Evolutionary conservation across 2,329 filamentous ascomycete species (phyloP), one percentile per base, ranked within the genome.

Genomic region (Coniochaeta prunicola): DNA sequence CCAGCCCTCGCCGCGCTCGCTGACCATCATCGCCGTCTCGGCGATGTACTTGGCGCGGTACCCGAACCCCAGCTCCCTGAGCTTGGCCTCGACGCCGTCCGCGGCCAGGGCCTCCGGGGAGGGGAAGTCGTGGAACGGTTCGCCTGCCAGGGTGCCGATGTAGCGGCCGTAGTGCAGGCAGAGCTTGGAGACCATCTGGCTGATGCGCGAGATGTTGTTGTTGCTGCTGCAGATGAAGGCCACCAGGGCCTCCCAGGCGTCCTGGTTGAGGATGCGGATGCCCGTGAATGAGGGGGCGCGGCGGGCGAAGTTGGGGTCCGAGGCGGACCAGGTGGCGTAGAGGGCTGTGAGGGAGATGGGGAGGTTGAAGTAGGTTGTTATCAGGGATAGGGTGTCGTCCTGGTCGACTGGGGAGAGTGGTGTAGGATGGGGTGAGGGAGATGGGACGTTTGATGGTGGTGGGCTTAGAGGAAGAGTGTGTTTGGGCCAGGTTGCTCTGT

Each of bases 151-250:
- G 45, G 86, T 79, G 15, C 84, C 90, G 58, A 97, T 83, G 4
- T 90, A 77, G 0, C 86, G 83, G 0, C 94, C 94, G 67, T 97
- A 99, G 68, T 96, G 83, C 30, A 83, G 72, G 70, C 96, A 99
- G 13, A 99, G 78, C 67, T 96, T 97, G 65, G 96, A 87, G 67
- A 89, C 92, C 94, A 99, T 99, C 73, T 96, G 90, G 5, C 90
- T 93, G 70, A 99, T 99, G 40, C 94, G 85, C 2, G 87, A 83
- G 61, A 99, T 99, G 70, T 99, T 97, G 76, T 99, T 99, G 75
- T 99, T 99, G 74, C 92, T 96, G 74, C 92, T 97, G 80, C 94
- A 99, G 63, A 99, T 99, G 73, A 99, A 99, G 59, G 89, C 88
- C 26, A 99, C 79, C 24, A 99, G 79, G 0, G 94, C 87, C 73